phyloP scores from a whole-genome alignment of 1,284 basidiomycete genomes.

The Xerocomus nothofagi region DNA sequence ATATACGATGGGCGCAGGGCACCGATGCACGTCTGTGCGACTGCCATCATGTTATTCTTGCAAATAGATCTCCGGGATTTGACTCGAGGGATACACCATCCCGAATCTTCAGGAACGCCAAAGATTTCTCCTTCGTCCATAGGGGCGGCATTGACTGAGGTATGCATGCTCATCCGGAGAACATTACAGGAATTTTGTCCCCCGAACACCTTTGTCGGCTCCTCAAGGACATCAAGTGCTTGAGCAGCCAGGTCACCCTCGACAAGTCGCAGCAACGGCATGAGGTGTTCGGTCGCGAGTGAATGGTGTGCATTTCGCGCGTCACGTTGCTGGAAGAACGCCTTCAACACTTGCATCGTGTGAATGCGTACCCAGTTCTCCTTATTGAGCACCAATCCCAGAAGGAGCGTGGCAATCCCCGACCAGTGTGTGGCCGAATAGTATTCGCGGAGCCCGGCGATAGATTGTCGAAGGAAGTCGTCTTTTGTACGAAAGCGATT shows the following conservation, averaged over 20 bases:
- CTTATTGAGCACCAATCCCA: slow-evolving; percentile 85
- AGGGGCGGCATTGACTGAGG: slow-evolving; percentile 44
- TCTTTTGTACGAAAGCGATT: slow-evolving; percentile 89
- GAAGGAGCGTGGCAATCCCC: slow-evolving; percentile 77
- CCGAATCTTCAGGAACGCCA: slow-evolving; percentile 76
- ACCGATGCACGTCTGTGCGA: slow-evolving; percentile 81
- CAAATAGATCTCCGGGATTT: slow-evolving; percentile 63
- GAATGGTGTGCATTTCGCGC: slow-evolving; percentile 72
- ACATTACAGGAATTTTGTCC: slow-evolving; percentile 81
- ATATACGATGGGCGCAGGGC: slow-evolving; percentile 73
- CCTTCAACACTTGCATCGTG: slow-evolving; percentile 85
- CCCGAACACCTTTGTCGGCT: slow-evolving; percentile 77
- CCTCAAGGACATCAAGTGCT: slow-evolving; percentile 90
- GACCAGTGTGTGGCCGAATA: slow-evolving; percentile 72
- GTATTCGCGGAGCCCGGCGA: slow-evolving; percentile 80
- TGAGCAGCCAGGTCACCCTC: slow-evolving; percentile 83
- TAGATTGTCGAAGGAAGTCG: slow-evolving; percentile 90
- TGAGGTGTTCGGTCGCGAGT: slow-evolving; percentile 83
- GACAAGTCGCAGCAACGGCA: slow-evolving; percentile 85
- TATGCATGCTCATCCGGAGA: slow-evolving; percentile 83
- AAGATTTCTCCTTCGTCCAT: slow-evolving; percentile 71
- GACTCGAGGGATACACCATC: slow-evolving; percentile 80
- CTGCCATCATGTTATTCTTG: slow-evolving; percentile 75
- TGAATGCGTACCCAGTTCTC: slow-evolving; percentile 83
- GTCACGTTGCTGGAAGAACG: slow-evolving; percentile 85